These are phyloP conservation scores for Macrophomina pseudophaseolina DNA, from an alignment of 2,329 filamentous ascomycete species.

Conservation along the genomic window DNA sequence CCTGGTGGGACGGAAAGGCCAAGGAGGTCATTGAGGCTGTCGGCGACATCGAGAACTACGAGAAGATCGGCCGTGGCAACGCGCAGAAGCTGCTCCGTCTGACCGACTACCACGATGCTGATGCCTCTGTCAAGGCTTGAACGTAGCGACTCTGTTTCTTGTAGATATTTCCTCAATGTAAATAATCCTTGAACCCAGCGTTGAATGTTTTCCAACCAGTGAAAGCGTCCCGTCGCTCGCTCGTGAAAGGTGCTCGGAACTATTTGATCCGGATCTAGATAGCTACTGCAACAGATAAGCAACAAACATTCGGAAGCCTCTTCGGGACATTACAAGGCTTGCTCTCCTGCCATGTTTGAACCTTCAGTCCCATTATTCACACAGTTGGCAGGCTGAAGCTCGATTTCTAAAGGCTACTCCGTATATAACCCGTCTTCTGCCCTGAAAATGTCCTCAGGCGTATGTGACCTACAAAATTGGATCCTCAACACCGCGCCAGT, in stretches of 20 bases:
- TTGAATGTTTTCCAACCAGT: background rate
- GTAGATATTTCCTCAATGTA: background rate
- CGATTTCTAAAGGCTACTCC: no score
- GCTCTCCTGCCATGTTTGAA: no score
- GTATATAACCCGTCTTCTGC: no score
- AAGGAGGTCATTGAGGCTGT: constrained; percentile 43
- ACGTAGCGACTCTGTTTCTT: background rate
- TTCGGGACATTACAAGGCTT: no score
- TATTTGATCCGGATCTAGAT: no score
- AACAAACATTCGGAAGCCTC: no score
- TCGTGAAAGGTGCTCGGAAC: no score
- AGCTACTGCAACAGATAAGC: background rate
- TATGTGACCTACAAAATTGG: no score
- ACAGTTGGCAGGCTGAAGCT: no score
- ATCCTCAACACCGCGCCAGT: no score
- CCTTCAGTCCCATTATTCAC: no score
- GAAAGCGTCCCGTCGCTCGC: background rate
- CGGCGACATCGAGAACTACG: constrained; percentile 11
- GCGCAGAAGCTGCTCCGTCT: constrained; percentile 49
- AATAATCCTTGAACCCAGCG: background rate
- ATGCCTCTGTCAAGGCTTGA: constrained; percentile 25
- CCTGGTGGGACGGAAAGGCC: constrained; percentile 50
- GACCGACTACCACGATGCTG: constrained; percentile 33
- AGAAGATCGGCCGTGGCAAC: constrained; percentile 53
- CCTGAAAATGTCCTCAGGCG: no score